phyloP scores from a whole-genome alignment of 768 basidiomycete genomes.

The Kwoniella sp. region DNA sequence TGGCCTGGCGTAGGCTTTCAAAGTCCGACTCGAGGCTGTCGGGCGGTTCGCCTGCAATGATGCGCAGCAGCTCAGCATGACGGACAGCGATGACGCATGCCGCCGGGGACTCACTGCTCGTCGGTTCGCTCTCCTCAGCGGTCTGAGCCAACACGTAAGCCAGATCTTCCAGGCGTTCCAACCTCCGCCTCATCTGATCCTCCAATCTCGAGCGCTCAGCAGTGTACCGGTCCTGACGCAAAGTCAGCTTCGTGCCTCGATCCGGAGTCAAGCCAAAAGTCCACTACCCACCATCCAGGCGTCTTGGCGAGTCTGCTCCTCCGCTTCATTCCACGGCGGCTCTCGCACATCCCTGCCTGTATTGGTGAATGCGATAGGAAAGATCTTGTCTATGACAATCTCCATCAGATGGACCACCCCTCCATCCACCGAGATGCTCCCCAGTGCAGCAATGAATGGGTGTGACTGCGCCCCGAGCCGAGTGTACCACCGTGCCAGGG shows the following conservation, averaged over 20 bases:
- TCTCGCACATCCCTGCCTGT: constrained; percentile 56
- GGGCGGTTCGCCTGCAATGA: constrained; percentile 41
- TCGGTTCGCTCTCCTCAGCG: constrained; percentile 53
- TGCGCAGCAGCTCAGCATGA: neutral
- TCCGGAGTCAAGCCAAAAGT: neutral
- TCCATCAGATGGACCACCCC: constrained; percentile 72
- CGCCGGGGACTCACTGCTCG: constrained; percentile 32
- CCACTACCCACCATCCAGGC: constrained; percentile 56
- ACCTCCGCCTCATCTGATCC: constrained; percentile 59
- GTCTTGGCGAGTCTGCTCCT: constrained; percentile 61
- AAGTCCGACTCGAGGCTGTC: constrained; percentile 56
- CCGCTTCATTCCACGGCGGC: constrained; percentile 65
- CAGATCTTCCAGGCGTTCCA: constrained; percentile 58
- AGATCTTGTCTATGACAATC: constrained; percentile 65
- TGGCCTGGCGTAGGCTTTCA: constrained; percentile 62
- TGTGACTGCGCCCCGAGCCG: constrained; percentile 70
- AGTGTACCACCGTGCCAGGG: constrained; percentile 79
- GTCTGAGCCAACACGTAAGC: constrained; percentile 58
- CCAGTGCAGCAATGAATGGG: constrained; percentile 69
- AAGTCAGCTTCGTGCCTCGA: constrained; percentile 7
- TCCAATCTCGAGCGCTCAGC: constrained; percentile 60
- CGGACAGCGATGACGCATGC: neutral
- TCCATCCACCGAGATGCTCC: constrained; percentile 75
- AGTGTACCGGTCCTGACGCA: constrained; percentile 58
- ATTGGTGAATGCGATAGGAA: constrained; percentile 77